A percentile compares a stretch with the other conserved stretches of the same genome.
These are phyloP conservation scores for Claviceps humidiphila DNA, from an alignment of 2,329 filamentous ascomycete species.

Conservation along the genomic window DNA sequence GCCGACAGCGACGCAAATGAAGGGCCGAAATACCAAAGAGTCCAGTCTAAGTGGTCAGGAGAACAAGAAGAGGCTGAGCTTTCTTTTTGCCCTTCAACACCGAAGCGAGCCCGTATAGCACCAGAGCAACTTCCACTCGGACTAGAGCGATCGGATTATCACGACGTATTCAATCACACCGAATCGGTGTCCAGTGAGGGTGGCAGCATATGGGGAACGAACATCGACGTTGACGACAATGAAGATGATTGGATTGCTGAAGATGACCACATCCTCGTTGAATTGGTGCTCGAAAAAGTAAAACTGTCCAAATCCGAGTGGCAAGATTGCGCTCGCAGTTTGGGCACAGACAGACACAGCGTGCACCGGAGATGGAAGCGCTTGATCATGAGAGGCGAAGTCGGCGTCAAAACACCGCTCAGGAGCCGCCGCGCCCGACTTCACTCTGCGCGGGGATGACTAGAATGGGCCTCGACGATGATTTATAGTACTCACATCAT, in stretches of 20 bases:
- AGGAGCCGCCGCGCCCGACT: constrained; percentile 30
- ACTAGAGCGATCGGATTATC: constrained; percentile 44
- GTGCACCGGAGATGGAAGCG: constrained; percentile 50
- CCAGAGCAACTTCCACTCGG: constrained; percentile 48
- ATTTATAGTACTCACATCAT: background rate
- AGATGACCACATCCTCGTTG: constrained; percentile 52
- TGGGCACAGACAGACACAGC: constrained; percentile 46
- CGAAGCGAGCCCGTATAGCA: constrained; percentile 46
- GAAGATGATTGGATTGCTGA: constrained; percentile 45
- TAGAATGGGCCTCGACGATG: background rate
- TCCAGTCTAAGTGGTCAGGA: background rate
- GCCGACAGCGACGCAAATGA: constrained; percentile 26
- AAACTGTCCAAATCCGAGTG: constrained; percentile 51
- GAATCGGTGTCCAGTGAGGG: constrained; percentile 12
- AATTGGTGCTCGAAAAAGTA: constrained; percentile 54
- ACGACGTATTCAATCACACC: constrained; percentile 30
- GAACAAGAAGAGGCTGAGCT: background rate
- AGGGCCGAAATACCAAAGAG: constrained; percentile 7
- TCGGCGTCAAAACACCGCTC: constrained; percentile 40
- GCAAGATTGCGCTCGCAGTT: constrained; percentile 52
- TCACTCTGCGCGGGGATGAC: constrained; percentile 36
- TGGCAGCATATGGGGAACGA: constrained; percentile 17
- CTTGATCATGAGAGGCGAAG: constrained; percentile 43
- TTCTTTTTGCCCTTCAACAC: constrained; percentile 32
- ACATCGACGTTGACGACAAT: constrained; percentile 31